Conservation (phyloP, 176 grass and related monocot species). For the Triticum aestivum region IWGSC_CS_RefSeq_v2.1 NC_057801.1:385752524-385753023, state of each 20-base stretch:
- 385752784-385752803: background rate
- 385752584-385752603: conserved; percentile 13
- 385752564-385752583: conserved; percentile 30
- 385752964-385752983: background rate
- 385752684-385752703: background rate
- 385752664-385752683: background rate
- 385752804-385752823: background rate
- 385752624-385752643: background rate
- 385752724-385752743: background rate
- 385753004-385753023: conserved; percentile 19
- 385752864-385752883: background rate
- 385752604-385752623: conserved; percentile 16
- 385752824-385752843: background rate
- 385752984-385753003: conserved; percentile 10
- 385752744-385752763: background rate
- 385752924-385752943: background rate
- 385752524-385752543: conserved; percentile 99
- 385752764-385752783: background rate
- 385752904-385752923: conserved; percentile 4
- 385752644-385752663: conserved; percentile 5
- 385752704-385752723: background rate
- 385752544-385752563: conserved; percentile 37
- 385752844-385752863: conserved; percentile 1
- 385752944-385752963: conserved; percentile 6
- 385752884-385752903: background rate